Percentiles rank a stretch among this genome's conserved stretches.
phyloP scores from a whole-genome alignment of 108 stramenopile genomes.

The Nitzschia inconspicua region DNA sequence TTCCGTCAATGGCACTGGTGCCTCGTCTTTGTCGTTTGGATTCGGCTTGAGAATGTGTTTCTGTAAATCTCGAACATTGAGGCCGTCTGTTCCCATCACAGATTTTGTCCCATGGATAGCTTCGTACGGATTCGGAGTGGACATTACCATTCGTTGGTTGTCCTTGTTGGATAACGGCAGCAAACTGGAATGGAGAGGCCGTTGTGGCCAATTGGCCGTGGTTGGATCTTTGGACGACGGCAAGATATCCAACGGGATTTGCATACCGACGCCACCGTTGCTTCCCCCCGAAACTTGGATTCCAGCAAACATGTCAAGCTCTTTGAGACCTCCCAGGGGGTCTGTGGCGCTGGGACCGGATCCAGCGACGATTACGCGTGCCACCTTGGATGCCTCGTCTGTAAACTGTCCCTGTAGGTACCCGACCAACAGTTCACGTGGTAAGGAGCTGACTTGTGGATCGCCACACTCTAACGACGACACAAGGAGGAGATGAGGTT shows the following conservation, averaged over 20 bases:
- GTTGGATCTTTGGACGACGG: slow-evolving; percentile 81
- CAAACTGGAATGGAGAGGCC: slow-evolving; percentile 71
- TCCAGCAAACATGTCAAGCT: slow-evolving; percentile 65
- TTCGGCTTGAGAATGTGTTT: slow-evolving; percentile 29
- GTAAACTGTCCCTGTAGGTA: slow-evolving; percentile 64
- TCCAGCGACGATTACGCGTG: slow-evolving; percentile 70
- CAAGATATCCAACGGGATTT: slow-evolving; percentile 75
- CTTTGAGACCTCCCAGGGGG: slow-evolving; percentile 31
- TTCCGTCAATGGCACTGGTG: slow-evolving; percentile 20
- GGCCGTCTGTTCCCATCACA: slow-evolving; percentile 75
- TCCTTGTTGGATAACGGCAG: slow-evolving; percentile 36
- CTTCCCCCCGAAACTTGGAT: slow-evolving; percentile 46
- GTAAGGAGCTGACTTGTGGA: slow-evolving; percentile 45
- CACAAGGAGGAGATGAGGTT: slow-evolving; percentile 48
- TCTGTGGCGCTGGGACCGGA: slow-evolving; percentile 33
- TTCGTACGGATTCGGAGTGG: slow-evolving; percentile 79
- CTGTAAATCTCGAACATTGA: slow-evolving; percentile 67
- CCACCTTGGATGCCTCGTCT: slow-evolving; percentile 45
- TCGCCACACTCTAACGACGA: slow-evolving; percentile 71
- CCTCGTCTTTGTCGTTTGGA: slow-evolving; percentile 14
- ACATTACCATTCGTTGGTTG: slow-evolving; percentile 18
- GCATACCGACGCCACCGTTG: too few species aligned
- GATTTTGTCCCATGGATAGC: slow-evolving; percentile 20
- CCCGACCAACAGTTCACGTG: slow-evolving; percentile 71
- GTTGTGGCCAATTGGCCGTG: slow-evolving; percentile 86